These are phyloP conservation scores for Calycina herbarum DNA, from an alignment of 2,329 filamentous ascomycete genomes.

Conservation along the genomic window DNA sequence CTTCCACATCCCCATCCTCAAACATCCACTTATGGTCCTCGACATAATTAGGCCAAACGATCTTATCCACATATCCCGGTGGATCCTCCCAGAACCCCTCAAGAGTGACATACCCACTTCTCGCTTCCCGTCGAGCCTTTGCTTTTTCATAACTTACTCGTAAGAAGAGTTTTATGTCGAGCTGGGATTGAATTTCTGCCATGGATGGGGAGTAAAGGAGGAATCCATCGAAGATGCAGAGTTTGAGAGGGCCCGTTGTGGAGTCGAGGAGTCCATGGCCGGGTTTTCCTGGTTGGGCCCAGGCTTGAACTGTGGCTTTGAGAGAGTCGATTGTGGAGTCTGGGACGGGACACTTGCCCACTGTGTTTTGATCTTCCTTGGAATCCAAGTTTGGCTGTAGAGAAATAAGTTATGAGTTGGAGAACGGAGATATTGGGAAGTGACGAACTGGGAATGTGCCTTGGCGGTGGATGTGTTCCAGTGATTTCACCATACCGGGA, in stretches of 20 bases:
- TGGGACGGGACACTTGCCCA: constrained; percentile 55
- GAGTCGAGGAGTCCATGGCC: constrained; percentile 46
- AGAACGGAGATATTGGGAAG: constrained; percentile 19
- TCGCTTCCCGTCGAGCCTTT: constrained; percentile 64
- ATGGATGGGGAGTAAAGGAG: constrained; percentile 69
- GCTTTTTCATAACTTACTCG: constrained; percentile 65
- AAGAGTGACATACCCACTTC: constrained; percentile 75
- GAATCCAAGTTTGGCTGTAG: constrained; percentile 50
- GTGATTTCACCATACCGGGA: constrained; percentile 62
- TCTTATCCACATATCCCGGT: constrained; percentile 86
- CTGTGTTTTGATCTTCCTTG: constrained; percentile 64
- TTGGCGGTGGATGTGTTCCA: constrained; percentile 68
- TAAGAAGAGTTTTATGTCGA: constrained; percentile 80
- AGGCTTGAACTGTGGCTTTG: constrained; percentile 48
- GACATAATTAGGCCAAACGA: constrained; percentile 96
- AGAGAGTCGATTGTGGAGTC: constrained; percentile 48
- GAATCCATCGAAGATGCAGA: constrained; percentile 87
- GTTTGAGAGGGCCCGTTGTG: too few relatives aligned
- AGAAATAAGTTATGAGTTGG: constrained; percentile 17
- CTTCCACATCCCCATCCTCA: constrained; percentile 62
- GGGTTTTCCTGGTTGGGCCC: constrained; percentile 47
- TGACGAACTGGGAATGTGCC: constrained; percentile 62
- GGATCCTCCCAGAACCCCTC: constrained; percentile 96
- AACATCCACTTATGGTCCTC: constrained; percentile 81
- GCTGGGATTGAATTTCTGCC: constrained; percentile 51